Conservation (phyloP, 805 yeast species). For the Nakazawaea peltata region DNA sequence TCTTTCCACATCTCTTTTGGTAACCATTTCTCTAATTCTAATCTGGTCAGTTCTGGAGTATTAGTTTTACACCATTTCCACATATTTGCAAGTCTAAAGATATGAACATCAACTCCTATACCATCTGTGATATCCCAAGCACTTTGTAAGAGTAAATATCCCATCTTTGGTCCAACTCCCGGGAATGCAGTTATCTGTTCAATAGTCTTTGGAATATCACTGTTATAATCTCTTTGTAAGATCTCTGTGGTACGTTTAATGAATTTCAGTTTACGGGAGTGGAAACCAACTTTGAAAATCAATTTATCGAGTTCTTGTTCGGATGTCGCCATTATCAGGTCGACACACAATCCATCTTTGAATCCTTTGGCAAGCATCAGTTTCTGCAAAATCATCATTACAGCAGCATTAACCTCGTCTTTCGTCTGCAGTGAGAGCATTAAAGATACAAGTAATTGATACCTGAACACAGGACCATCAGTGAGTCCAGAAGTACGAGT, state of each 20-base stretch:
- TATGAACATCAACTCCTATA: slow-evolving; percentile 93
- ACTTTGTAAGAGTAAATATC: slow-evolving; percentile 66
- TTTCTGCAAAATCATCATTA: slow-evolving; percentile 54
- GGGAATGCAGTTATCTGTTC: slow-evolving; percentile 64
- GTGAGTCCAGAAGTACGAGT: slow-evolving; percentile 27
- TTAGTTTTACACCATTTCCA: slow-evolving; percentile 70
- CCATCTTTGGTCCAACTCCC: slow-evolving; percentile 97
- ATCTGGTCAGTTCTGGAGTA: slow-evolving; percentile 73
- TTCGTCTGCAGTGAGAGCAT: slow-evolving; percentile 91
- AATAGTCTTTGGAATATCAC: slow-evolving; percentile 68
- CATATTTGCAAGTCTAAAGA: slow-evolving; percentile 70
- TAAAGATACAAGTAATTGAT: slow-evolving; percentile 69
- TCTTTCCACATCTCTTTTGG: slow-evolving; percentile 73
- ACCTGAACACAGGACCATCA: slow-evolving; percentile 41
- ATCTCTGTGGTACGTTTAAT: slow-evolving; percentile 55
- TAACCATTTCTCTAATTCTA: slow-evolving; percentile 64
- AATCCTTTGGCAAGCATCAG: slow-evolving; percentile 30
- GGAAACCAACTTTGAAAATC: slow-evolving; percentile 84
- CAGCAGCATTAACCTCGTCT: slow-evolving; percentile 75
- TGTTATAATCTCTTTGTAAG: slow-evolving; percentile 37
- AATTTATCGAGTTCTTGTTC: slow-evolving; percentile 54
- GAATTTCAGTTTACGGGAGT: slow-evolving; percentile 66
- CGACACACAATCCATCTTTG: slow-evolving; percentile 46
- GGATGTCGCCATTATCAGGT: slow-evolving; percentile 39
- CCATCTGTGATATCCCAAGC: slow-evolving; percentile 78